phyloP scores from a whole-genome alignment of 805 yeast genomes.

The Cyberlindnera mississippiensis region DNA sequence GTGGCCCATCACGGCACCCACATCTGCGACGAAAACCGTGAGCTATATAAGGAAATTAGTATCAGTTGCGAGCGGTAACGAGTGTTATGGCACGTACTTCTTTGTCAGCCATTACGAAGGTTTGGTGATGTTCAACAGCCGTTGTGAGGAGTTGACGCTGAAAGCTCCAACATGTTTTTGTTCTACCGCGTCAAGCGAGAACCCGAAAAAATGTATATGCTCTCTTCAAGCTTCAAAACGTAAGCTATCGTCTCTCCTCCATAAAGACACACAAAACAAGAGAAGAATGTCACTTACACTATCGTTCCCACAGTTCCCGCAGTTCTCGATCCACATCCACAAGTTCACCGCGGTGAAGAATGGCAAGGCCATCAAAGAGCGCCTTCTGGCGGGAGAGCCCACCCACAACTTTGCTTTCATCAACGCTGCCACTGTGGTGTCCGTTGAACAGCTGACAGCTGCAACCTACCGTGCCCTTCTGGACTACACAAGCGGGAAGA shows the following conservation, averaged over 20 bases:
- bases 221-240: no score
- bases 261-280: no score
- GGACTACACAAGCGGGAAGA: constrained; percentile 42
- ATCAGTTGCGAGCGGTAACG: no score
- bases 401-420: constrained; percentile 62
- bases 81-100: constrained; percentile 28
- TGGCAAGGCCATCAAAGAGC: constrained; percentile 40
- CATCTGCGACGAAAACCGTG: constrained; percentile 49
- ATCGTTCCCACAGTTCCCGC: constrained; percentile 45
- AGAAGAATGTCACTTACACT: constrained; percentile 5
- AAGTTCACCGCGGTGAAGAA: constrained; percentile 45
- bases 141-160: no score
- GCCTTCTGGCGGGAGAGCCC: constrained; percentile 41
- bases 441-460: constrained; percentile 57
- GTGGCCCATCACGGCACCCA: constrained; percentile 38
- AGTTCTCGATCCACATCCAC: constrained; percentile 34
- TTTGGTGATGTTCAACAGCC: background rate
- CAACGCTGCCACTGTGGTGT: constrained; percentile 52
- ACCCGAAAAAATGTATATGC: no score
- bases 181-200: no score
- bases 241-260: no score
- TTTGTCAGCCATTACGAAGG: constrained; percentile 32
- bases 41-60: constrained; percentile 21
- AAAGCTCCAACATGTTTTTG: no score
- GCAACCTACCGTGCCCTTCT: constrained; percentile 58